Percentiles rank a stretch among this genome's conserved stretches.
Conservation (phyloP, 2,329 filamentous ascomycete species). For the Monilinia aucupariae region DNA sequence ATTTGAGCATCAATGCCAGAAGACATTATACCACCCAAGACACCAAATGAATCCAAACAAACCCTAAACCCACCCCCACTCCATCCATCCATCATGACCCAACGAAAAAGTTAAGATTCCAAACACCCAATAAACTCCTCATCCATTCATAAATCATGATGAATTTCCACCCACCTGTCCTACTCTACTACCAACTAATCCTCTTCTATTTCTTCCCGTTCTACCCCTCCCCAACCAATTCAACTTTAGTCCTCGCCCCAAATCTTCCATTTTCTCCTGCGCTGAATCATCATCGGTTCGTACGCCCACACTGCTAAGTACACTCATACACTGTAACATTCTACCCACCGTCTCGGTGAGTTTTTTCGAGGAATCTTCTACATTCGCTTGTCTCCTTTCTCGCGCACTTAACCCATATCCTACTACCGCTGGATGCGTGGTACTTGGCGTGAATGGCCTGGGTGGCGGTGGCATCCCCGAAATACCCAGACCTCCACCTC, state of each 20-base stretch:
- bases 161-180: neutral
- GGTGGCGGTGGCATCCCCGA: conserved; percentile 29
- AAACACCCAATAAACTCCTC: neutral
- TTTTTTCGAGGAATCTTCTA: conserved; percentile 63
- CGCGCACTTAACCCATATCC: conserved; percentile 7
- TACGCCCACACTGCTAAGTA: conserved; percentile 67
- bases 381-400: conserved; percentile 39
- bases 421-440: conserved; percentile 24
- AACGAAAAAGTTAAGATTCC: neutral
- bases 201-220: conserved; percentile 81
- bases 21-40: conserved; percentile 7
- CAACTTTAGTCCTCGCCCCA: conserved; percentile 84
- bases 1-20: neutral
- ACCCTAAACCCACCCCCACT: neutral
- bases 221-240: conserved; percentile 93
- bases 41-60: neutral
- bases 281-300: conserved; percentile 54
- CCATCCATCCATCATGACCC: neutral
- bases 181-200: conserved; percentile 58
- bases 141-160: neutral
- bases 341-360: conserved; percentile 91
- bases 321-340: conserved; percentile 94
- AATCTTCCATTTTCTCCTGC: conserved; percentile 72
- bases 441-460: conserved; percentile 32
- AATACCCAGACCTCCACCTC: conserved; percentile 23